phyloP scores from a whole-genome alignment of 441 rosid genomes.

The Croton setiger region DNA sequence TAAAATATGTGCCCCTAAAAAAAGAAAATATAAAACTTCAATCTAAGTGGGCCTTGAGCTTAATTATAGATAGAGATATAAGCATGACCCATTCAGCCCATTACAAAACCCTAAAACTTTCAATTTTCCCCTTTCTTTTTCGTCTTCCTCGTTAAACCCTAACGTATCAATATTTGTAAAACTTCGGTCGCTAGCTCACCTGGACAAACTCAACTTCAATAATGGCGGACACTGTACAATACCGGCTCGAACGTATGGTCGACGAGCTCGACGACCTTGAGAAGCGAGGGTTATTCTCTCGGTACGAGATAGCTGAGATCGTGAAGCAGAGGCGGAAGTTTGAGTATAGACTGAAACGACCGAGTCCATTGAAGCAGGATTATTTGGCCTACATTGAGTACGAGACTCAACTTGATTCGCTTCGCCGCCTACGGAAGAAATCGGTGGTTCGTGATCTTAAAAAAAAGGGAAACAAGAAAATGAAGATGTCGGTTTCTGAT shows the following conservation, averaged over 20 bases:
- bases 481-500: slow-evolving; percentile 60
- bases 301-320: slow-evolving; percentile 67
- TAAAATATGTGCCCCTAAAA: too few species aligned
- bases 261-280: slow-evolving; percentile 88
- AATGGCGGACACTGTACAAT: slow-evolving; percentile 98
- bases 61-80: too few species aligned
- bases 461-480: slow-evolving; percentile 34
- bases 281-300: slow-evolving; percentile 61
- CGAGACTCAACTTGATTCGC: slow-evolving; percentile 68
- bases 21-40: too few species aligned
- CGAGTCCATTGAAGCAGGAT: slow-evolving; percentile 82
- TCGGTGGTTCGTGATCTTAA: slow-evolving; percentile 30
- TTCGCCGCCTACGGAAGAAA: slow-evolving; percentile 72
- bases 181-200: neutral
- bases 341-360: slow-evolving; percentile 86
- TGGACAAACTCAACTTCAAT: slow-evolving; percentile 12
- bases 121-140: neutral
- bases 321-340: slow-evolving; percentile 85
- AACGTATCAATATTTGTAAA: neutral
- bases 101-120: neutral
- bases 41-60: neutral
- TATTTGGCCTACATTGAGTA: slow-evolving; percentile 75
- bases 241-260: slow-evolving; percentile 94
- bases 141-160: slow-evolving; percentile 13
- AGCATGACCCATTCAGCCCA: slow-evolving; percentile 1